These are phyloP conservation scores for Trifolium fragiferum DNA, from an alignment of 306 rosid genomes.

Conservation along the genomic window DNA sequence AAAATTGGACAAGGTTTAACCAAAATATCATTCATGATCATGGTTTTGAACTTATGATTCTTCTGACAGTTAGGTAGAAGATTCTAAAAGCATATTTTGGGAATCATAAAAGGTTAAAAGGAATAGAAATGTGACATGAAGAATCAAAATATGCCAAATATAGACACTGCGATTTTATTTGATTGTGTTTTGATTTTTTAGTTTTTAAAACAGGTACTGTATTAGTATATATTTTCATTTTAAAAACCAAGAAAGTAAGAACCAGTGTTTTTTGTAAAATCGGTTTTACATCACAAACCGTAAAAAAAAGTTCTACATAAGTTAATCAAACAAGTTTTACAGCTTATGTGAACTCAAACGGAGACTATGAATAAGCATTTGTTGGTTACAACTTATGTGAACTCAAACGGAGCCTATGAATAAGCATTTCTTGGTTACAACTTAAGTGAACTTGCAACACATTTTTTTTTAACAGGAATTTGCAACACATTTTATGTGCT, in stretches of 20 bases:
- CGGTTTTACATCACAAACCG: neutral
- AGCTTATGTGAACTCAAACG: neutral
- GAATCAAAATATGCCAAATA: conserved; percentile 4
- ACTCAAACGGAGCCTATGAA: neutral
- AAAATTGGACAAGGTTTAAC: conserved; percentile 1
- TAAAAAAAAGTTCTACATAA: too few relatives aligned
- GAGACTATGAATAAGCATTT: conserved; percentile 5
- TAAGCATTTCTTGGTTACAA: conserved; percentile 11
- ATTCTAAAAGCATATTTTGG: neutral
- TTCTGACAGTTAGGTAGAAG: neutral
- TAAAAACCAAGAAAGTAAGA: neutral
- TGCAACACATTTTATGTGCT: neutral
- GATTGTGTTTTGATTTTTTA: neutral
- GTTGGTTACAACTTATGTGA: neutral
- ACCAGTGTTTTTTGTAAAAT: neutral
- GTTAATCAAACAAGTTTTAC: neutral
- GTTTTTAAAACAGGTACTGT: neutral
- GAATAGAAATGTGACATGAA: conserved; percentile 1
- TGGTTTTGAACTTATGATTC: conserved; percentile 23
- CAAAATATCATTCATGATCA: conserved; percentile 3
- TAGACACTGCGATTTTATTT: neutral
- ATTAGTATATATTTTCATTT: neutral
- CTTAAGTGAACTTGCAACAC: neutral
- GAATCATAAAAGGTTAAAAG: neutral
- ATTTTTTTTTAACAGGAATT: conserved; percentile 18